A percentile compares a stretch with the other conserved stretches of the same genome.
These are phyloP conservation scores for Myxozyma sirexii DNA, from an alignment of 805 yeast species.

Conservation along the genomic window DNA sequence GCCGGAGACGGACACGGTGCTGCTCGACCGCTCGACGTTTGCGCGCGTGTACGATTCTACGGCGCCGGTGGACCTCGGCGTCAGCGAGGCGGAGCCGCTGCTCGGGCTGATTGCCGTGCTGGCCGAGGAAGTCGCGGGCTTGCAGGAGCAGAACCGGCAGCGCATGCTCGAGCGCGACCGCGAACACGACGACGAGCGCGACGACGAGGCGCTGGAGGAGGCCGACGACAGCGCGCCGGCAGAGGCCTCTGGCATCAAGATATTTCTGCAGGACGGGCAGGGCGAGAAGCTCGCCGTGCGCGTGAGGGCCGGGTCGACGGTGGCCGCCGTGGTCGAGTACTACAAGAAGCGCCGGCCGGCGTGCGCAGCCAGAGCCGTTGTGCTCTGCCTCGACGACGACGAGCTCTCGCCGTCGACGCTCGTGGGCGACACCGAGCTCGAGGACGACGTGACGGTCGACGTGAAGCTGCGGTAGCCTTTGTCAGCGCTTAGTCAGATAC, in stretches of 20 bases:
- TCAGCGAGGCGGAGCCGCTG: conserved; percentile 16
- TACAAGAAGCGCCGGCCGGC: conserved; percentile 10
- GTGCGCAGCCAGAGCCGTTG: not conserved
- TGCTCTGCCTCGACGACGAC: conserved; percentile 30
- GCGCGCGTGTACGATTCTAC: conserved; percentile 20
- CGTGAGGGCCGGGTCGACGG: conserved; percentile 13
- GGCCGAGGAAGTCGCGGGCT: conserved; percentile 11
- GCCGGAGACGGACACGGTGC: not conserved
- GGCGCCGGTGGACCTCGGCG: conserved; percentile 27
- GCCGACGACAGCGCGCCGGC: not conserved
- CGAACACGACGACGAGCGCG: not conserved
- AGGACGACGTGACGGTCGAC: conserved; percentile 34
- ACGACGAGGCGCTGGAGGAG: not conserved
- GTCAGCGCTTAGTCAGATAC: not conserved
- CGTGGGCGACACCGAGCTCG: conserved; percentile 29
- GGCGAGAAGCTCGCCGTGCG: conserved; percentile 22
- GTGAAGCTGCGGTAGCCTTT: conserved; percentile 14
- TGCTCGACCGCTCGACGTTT: conserved; percentile 14
- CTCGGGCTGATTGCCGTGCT: conserved; percentile 15
- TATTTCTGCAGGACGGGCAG: conserved; percentile 24
- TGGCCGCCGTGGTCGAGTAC: conserved; percentile 11
- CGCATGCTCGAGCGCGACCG: conserved; percentile 1
- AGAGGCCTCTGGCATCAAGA: conserved; percentile 5
- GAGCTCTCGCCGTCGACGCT: not conserved
- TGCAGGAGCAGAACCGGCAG: conserved; percentile 2